Conservation (phyloP, 2,329 filamentous ascomycete species). For the Xylaria sp. region DNA sequence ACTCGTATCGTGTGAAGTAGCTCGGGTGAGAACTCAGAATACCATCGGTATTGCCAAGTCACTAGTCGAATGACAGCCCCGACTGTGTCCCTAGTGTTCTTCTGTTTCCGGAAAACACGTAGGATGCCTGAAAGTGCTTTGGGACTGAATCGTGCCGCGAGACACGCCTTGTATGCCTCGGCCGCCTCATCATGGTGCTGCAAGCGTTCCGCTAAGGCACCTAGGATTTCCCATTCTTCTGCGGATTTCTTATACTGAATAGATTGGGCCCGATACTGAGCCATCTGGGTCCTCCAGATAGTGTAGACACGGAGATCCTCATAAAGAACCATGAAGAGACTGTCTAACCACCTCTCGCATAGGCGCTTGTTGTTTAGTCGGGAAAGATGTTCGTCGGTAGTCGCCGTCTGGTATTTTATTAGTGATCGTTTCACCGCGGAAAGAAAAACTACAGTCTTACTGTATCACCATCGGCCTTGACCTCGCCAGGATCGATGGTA, state of each 20-base stretch:
- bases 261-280: slow-evolving; percentile 90
- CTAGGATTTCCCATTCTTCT: slow-evolving; percentile 98
- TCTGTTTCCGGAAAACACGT: slow-evolving; percentile 75
- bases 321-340: slow-evolving; percentile 98
- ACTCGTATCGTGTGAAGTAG: slow-evolving; percentile 86
- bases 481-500: slow-evolving; percentile 76
- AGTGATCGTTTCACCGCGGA: slow-evolving; percentile 19
- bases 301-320: slow-evolving; percentile 98
- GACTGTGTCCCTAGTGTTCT: slow-evolving; percentile 80
- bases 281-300: slow-evolving; percentile 98
- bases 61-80: slow-evolving; percentile 88
- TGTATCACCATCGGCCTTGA: slow-evolving; percentile 67
- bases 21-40: slow-evolving; percentile 96
- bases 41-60: slow-evolving; percentile 99
- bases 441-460: slow-evolving; percentile 16
- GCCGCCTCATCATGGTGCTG: slow-evolving; percentile 91
- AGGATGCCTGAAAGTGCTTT: slow-evolving; percentile 89
- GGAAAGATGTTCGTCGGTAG: slow-evolving; percentile 75
- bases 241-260: slow-evolving; percentile 96
- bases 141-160: slow-evolving; percentile 87
- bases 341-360: slow-evolving; percentile 97
- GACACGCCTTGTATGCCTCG: slow-evolving; percentile 89
- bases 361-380: slow-evolving; percentile 96
- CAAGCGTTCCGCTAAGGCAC: slow-evolving; percentile 87
- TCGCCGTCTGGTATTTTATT: slow-evolving; percentile 56